phyloP scores from a whole-genome alignment of 1,284 basidiomycete genomes.

The Thelephora terrestris region DNA sequence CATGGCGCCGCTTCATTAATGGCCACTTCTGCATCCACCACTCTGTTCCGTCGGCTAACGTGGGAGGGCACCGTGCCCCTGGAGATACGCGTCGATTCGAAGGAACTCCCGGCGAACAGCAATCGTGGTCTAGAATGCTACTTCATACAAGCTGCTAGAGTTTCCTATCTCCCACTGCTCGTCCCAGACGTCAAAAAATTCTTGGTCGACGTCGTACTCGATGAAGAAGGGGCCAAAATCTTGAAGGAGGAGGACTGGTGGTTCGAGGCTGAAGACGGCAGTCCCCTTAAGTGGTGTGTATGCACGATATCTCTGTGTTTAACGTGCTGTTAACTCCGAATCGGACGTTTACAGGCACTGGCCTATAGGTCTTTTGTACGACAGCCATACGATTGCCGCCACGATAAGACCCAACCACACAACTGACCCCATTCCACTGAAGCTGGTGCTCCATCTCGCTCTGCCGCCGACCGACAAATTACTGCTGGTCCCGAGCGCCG shows the following conservation, averaged over 20 bases:
- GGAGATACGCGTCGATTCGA: constrained; percentile 74
- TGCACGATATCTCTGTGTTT: neutral
- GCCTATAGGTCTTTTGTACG: constrained; percentile 88
- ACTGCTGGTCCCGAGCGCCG: constrained; percentile 65
- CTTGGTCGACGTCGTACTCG: constrained; percentile 82
- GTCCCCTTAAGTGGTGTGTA: constrained; percentile 71
- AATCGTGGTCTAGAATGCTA: constrained; percentile 81
- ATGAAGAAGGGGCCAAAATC: constrained; percentile 61
- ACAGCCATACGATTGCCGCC: constrained; percentile 61
- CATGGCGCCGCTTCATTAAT: constrained; percentile 29
- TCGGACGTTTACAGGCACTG: constrained; percentile 69
- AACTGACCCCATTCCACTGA: constrained; percentile 49
- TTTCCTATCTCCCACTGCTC: constrained; percentile 86
- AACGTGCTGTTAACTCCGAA: neutral
- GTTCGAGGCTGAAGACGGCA: constrained; percentile 80
- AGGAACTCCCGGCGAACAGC: constrained; percentile 78
- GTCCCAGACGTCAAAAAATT: constrained; percentile 79
- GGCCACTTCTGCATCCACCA: constrained; percentile 48
- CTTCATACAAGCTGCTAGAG: constrained; percentile 78
- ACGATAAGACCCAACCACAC: constrained; percentile 40
- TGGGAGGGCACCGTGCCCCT: constrained; percentile 83
- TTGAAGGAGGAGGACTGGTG: constrained; percentile 87
- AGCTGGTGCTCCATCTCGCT: constrained; percentile 74
- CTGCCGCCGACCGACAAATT: constrained; percentile 80
- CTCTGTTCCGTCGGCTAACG: constrained; percentile 68